Percentiles rank a stretch among this genome's conserved stretches.
Conservation (phyloP, 2,329 filamentous ascomycete genomes). For the Diaporthe sp. region DNA sequence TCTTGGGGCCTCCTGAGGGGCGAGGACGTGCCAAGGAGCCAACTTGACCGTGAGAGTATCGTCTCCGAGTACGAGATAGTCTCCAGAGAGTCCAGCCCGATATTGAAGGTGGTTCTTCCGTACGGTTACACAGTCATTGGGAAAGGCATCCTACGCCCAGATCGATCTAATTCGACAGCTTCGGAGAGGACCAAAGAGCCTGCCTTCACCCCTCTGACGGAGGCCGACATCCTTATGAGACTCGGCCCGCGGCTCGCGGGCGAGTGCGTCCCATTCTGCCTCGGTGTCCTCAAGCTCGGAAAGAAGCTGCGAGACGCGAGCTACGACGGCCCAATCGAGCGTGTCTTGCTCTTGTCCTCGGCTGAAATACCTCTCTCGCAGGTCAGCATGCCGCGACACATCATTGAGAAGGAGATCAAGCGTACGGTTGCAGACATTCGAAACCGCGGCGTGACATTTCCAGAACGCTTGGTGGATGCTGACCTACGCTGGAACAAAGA, state of each 20-base stretch:
- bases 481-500: neutral
- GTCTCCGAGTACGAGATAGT: neutral
- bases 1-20: neutral
- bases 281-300: neutral
- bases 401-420: neutral
- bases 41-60: neutral
- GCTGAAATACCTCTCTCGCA: neutral
- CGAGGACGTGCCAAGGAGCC: neutral
- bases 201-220: neutral
- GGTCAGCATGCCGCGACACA: neutral
- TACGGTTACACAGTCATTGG: neutral
- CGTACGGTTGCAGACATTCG: neutral
- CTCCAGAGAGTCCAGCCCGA: neutral
- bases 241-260: neutral
- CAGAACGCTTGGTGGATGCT: neutral
- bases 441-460: neutral
- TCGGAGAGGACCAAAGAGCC: neutral
- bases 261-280: neutral
- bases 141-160: neutral
- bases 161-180: no score
- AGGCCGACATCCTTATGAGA: neutral
- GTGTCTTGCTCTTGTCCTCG: neutral
- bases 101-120: neutral
- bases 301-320: neutral
- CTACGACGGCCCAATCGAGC: neutral